Evolutionary conservation across 371 early-diverging fungal genomes (phyloP).

Genomic region (Apophysomyces sp.): DNA sequence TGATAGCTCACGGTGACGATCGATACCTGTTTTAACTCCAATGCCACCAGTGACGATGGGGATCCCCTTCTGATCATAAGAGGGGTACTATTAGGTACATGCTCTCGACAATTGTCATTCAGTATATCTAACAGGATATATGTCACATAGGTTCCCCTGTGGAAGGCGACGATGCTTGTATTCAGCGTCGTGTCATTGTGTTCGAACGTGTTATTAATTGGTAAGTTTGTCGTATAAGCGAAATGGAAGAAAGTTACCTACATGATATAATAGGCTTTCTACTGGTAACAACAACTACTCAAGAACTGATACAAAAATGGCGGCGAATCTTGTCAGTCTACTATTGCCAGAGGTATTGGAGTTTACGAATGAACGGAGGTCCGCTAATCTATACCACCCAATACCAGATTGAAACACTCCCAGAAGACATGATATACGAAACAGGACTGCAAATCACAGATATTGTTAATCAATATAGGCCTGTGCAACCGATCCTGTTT

Average conservation of each 20-base stretch:
- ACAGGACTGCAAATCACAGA: conserved; percentile 15
- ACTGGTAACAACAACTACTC: conserved; percentile 12
- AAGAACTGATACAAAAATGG: neutral
- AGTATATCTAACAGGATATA: neutral
- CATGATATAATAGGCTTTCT: neutral
- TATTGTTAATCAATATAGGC: conserved; percentile 22
- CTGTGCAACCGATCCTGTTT: conserved; percentile 41
- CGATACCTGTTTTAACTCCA: conserved; percentile 11
- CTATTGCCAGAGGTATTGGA: conserved; percentile 35
- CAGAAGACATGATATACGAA: conserved; percentile 9
- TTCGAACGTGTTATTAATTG: conserved; percentile 35
- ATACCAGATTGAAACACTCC: conserved; percentile 32
- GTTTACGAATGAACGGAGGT: neutral
- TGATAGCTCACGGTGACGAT: conserved; percentile 17
- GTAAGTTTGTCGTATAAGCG: conserved; percentile 15
- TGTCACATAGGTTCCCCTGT: conserved; percentile 40
- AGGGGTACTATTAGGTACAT: conserved; percentile 41
- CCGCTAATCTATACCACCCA: neutral
- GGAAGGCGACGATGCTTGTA: conserved; percentile 19
- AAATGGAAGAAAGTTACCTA: neutral
- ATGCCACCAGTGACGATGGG: conserved; percentile 21
- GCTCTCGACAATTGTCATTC: neutral
- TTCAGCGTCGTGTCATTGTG: conserved; percentile 26
- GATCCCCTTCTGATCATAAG: conserved; percentile 41
- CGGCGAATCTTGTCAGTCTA: conserved; percentile 27